Evolutionary conservation across 345 rosid species (phyloP).

Genomic region (Brassica incana): DNA sequence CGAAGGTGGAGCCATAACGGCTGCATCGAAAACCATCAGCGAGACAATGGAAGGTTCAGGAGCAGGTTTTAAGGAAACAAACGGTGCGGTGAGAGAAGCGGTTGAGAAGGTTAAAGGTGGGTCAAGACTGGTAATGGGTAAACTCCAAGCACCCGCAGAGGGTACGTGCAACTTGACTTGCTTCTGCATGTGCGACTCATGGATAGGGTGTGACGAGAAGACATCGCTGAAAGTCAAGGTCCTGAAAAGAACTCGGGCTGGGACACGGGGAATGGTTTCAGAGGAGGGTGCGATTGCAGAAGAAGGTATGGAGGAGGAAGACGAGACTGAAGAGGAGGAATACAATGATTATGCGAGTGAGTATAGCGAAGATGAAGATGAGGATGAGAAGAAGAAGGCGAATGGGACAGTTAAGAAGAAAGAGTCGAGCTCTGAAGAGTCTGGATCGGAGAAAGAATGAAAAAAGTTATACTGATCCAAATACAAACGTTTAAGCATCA

Average conservation of each 20-base stretch:
- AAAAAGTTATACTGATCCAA: constrained; percentile 37
- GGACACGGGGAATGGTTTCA: constrained; percentile 60
- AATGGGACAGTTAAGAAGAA: constrained; percentile 52
- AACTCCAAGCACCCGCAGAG: constrained; percentile 80
- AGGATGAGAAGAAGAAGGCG: no score
- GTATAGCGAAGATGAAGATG: no score
- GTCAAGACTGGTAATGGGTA: constrained; percentile 87
- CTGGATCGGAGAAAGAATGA: constrained; percentile 71
- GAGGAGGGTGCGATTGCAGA: constrained; percentile 80
- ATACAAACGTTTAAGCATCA: constrained; percentile 15
- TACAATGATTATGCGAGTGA: constrained; percentile 88
- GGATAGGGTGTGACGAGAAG: constrained; percentile 91
- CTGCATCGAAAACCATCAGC: constrained; percentile 87
- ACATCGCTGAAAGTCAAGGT: constrained; percentile 70
- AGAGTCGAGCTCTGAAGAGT: constrained; percentile 66
- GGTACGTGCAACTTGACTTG: constrained; percentile 87
- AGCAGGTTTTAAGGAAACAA: constrained; percentile 71
- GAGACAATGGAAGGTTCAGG: constrained; percentile 95
- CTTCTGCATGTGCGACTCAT: constrained; percentile 85
- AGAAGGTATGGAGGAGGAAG: constrained; percentile 94
- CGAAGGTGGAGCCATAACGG: constrained; percentile 70
- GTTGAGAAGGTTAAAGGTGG: constrained; percentile 81
- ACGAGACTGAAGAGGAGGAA: constrained; percentile 85
- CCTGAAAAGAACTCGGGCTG: constrained; percentile 83
- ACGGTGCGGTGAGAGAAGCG: constrained; percentile 61